Evolutionary conservation across 2,329 filamentous ascomycete genomes (phyloP).

Genomic region (Phaeosphaeriaceae sp.): DNA sequence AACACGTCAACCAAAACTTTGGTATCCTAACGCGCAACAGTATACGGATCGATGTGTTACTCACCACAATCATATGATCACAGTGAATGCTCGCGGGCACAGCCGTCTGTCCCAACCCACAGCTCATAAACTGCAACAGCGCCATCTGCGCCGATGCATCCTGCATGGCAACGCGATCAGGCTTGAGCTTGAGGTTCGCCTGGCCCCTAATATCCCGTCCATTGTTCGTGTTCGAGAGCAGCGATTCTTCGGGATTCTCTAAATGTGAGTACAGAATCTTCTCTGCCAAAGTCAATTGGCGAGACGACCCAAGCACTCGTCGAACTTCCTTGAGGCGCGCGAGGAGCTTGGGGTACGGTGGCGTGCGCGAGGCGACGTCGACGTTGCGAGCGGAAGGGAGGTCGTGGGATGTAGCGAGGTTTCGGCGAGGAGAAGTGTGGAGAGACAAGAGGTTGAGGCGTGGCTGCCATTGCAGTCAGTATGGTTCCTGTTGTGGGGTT

Average conservation of each 20-base stretch:
- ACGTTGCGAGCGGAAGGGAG: constrained; percentile 33
- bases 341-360: constrained; percentile 84
- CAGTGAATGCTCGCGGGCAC: constrained; percentile 98
- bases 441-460: constrained; percentile 26
- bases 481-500: background rate
- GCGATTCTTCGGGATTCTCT: constrained; percentile 85
- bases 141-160: constrained; percentile 99
- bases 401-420: constrained; percentile 42
- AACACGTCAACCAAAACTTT: too few species aligned
- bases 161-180: constrained; percentile 98
- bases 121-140: constrained; percentile 97
- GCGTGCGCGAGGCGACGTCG: constrained; percentile 64
- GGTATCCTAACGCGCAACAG: too few species aligned
- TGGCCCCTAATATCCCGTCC: constrained; percentile 83
- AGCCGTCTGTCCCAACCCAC: constrained; percentile 84
- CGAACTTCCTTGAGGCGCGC: constrained; percentile 78
- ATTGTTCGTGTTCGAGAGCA: constrained; percentile 82
- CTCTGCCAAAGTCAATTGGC: constrained; percentile 84
- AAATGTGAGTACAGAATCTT: constrained; percentile 98
- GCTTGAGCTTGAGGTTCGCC: constrained; percentile 95
- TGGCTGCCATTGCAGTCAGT: constrained; percentile 26
- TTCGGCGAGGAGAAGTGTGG: constrained; percentile 30
- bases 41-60: background rate
- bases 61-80: constrained; percentile 67
- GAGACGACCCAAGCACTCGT: constrained; percentile 69